phyloP scores from a whole-genome alignment of 1,139 yeast genomes.

The Yamadazyma oceani region DNA sequence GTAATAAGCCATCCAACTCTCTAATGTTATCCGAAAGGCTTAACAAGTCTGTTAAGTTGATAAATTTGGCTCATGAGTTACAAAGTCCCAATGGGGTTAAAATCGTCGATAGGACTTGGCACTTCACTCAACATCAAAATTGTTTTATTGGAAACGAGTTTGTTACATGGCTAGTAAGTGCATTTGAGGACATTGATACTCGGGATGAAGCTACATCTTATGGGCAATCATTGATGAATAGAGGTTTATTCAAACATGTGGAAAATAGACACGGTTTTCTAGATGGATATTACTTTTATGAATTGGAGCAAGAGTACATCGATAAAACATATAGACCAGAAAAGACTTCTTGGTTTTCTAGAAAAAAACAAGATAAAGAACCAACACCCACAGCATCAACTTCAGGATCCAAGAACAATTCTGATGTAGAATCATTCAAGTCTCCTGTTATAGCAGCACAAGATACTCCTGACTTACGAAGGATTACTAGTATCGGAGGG shows the following conservation, averaged over 20 bases:
- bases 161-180: constrained; percentile 80
- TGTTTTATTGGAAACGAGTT: constrained; percentile 86
- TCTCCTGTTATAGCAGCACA: constrained; percentile 27
- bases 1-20: constrained; percentile 29
- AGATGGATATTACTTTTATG: constrained; percentile 92
- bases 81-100: constrained; percentile 65
- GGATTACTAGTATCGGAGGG: constrained; percentile 22
- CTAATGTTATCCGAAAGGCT: constrained; percentile 38
- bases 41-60: constrained; percentile 35
- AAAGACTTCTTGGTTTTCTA: constrained; percentile 33
- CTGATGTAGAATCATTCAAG: constrained; percentile 28
- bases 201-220: constrained; percentile 79
- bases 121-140: constrained; percentile 71
- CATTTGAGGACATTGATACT: constrained; percentile 74
- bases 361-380: constrained; percentile 23
- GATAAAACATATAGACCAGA: constrained; percentile 29
- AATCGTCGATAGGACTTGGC: constrained; percentile 87
- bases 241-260: constrained; percentile 75
- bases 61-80: constrained; percentile 60
- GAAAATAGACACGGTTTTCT: constrained; percentile 79
- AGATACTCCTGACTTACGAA: constrained; percentile 24
- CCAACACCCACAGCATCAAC: constrained; percentile 16
- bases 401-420: constrained; percentile 21
- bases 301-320: constrained; percentile 58
- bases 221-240: constrained; percentile 75